Evolutionary conservation across 2,329 filamentous ascomycete genomes (phyloP), one percentile per base, ranked within the genome.

Genomic region (Knoxdaviesia capensis): DNA sequence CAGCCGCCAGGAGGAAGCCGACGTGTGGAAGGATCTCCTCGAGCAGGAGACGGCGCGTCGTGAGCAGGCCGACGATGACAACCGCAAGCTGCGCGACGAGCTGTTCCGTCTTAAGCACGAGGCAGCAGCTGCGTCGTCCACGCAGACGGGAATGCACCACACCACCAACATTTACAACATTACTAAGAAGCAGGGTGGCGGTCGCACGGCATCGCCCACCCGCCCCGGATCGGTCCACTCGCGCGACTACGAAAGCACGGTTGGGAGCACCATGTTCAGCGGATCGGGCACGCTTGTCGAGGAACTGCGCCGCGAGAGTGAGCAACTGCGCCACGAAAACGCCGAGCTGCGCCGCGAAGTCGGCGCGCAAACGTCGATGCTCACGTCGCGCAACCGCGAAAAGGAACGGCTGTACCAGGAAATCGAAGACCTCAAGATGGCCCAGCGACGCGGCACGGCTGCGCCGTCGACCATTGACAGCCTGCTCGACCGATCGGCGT

Each of bases 321-420:
- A 85, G 47, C 80, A 92, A 50, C 63, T 96, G 31, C 79, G 83
- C 41, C 85, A 88, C 54, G 88, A 96, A 53, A 96, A 94, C 52
- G 84, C 85, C 3, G 88, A 94, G 56, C 61, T 98, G 32, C 76
- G 88, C 42, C 80, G 87, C 42, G 87, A 96, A 57, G 82, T 96
- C 31, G 85, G 87, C 46, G 90, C 90, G 3, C 90, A 98, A 56
- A 93, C 87, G 1, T 94, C 87, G 0, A 96, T 98, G 85, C 70
- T 98, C 33, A 94, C 88, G 1, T 96, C 90, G 34, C 74, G 90
- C 29, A 94, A 94, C 53, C 80, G 86, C 30, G 90, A 98, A 55
- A 92, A 94, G 54, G 87, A 96, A 55, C 76, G 86, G 5, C 67
- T 98, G 6, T 93, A 96, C 57, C 85, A 94, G 54, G 88, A 98